Evolutionary conservation across 768 basidiomycete genomes (phyloP), one percentile per base, ranked within the genome.

Genomic region (Amanita inopinata): DNA sequence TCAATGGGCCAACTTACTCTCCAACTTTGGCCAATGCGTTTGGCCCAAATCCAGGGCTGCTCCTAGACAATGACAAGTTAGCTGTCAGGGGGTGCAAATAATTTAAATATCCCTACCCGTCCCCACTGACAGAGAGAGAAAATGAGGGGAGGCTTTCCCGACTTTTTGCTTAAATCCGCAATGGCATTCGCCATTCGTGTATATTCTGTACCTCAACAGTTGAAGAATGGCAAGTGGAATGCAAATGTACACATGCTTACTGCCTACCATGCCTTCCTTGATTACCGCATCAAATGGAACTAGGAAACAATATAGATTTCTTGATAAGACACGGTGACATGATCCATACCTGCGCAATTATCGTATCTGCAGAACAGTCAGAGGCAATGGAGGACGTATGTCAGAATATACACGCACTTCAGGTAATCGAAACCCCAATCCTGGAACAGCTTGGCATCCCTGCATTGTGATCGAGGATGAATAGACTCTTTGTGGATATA

Each of bases 121-220:
- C 80, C 80, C 80, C 80, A 83, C 51, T 81, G 68, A 54, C 80
- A 83, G 12, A 83, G 53, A 12, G 79, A 80, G 47, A 76, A 66
- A 28, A 78, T 55, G 19, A 83, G 53, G 2, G 80, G 75, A 0
- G 73, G 64, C 38, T 69, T 76, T 1, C 72, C 71, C 3, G 72
- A 67, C 4, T 55, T 51, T 47, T 66, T 54, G 20, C 74, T 64
- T 10, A 78, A 61, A 30, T 69, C 60, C 2, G 58, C 53, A 44
- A 83, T 76, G 23, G 80, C 79, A 28, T 71, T 57, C 7, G 76
- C 63, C 77, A 83, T 82, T 30, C 71, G 70, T 33, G 69, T 64
- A 46, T 69, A 82, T 46, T 76, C 79, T 82, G 47, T 19, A 12
- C 14, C 5, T 18, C 19, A 20, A 39, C 22, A 38, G 18, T 28